These are phyloP conservation scores for Castanea mollissima DNA, from an alignment of 306 rosid species.

Conservation along the genomic window DNA sequence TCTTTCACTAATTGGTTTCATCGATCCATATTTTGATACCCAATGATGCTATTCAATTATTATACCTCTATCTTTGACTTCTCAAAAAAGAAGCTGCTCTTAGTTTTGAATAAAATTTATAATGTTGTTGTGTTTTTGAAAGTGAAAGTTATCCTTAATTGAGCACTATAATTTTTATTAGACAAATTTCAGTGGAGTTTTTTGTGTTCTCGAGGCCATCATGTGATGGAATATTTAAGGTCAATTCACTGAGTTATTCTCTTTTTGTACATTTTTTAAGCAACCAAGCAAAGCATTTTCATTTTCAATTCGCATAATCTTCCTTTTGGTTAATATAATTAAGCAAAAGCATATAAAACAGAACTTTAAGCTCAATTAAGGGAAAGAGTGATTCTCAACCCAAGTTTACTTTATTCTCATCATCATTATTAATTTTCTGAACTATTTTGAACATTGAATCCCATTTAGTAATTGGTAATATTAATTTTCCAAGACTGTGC, in stretches of 20 bases:
- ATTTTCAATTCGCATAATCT: not conserved
- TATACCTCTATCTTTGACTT: not conserved
- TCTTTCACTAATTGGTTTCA: not conserved
- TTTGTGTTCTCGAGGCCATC: not conserved
- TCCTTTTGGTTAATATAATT: not conserved
- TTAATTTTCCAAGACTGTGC: conserved; percentile 11
- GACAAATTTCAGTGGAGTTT: not conserved
- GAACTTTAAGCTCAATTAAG: not conserved
- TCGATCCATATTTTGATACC: not conserved
- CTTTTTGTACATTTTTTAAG: not conserved
- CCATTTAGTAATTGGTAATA: not conserved
- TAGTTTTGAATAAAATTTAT: not conserved
- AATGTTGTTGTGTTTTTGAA: not conserved
- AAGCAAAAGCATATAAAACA: not conserved
- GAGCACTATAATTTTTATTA: not conserved
- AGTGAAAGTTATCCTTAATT: not conserved
- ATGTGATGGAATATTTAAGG: not conserved
- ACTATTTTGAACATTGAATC: not conserved
- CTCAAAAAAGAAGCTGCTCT: not conserved
- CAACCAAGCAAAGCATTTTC: not conserved
- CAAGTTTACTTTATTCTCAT: not conserved
- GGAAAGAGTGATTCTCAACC: not conserved
- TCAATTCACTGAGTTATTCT: not conserved
- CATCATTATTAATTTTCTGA: conserved; percentile 1
- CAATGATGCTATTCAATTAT: not conserved